phyloP scores from a whole-genome alignment of 2,329 filamentous ascomycete species.

The Cadophora sp. region DNA sequence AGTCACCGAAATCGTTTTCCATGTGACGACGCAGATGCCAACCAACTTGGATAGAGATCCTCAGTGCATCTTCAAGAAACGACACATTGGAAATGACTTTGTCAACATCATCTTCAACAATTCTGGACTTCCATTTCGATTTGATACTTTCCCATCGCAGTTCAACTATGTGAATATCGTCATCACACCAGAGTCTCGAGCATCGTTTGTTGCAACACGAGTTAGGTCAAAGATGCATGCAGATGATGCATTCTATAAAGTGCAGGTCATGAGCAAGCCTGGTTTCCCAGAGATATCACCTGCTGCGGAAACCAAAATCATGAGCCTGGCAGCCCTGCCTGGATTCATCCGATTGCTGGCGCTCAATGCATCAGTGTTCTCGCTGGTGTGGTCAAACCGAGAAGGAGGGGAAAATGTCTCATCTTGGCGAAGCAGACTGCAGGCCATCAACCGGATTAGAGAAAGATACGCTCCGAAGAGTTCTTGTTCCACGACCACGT shows the following conservation, averaged over 20 bases:
- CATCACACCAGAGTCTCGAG: slow-evolving; percentile 84
- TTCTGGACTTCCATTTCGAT: slow-evolving; percentile 86
- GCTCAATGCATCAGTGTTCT: slow-evolving; percentile 93
- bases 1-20: slow-evolving; percentile 94
- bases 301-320: slow-evolving; percentile 86
- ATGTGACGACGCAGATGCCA: slow-evolving; percentile 97
- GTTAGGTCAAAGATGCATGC: slow-evolving; percentile 49
- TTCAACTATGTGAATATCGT: slow-evolving; percentile 99
- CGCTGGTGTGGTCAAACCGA: slow-evolving; percentile 82
- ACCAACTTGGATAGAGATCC: slow-evolving; percentile 80
- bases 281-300: slow-evolving; percentile 93
- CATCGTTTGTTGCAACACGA: slow-evolving; percentile 74
- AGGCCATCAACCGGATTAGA: slow-evolving; percentile 82
- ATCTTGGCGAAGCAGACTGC: slow-evolving; percentile 86
- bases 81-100: slow-evolving; percentile 95
- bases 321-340: slow-evolving; percentile 82
- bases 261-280: slow-evolving; percentile 86
- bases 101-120: slow-evolving; percentile 99
- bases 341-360: slow-evolving; percentile 87
- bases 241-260: slow-evolving; percentile 74
- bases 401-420: slow-evolving; percentile 84
- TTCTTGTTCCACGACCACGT: slow-evolving; percentile 41
- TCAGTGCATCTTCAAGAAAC: slow-evolving; percentile 83
- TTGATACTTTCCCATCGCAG: slow-evolving; percentile 90
- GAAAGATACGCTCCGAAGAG: slow-evolving; percentile 65